These are phyloP conservation scores for Pelagophyceae sp. DNA, from an alignment of 352 stramenopile genomes.

Conservation along the genomic window DNA sequence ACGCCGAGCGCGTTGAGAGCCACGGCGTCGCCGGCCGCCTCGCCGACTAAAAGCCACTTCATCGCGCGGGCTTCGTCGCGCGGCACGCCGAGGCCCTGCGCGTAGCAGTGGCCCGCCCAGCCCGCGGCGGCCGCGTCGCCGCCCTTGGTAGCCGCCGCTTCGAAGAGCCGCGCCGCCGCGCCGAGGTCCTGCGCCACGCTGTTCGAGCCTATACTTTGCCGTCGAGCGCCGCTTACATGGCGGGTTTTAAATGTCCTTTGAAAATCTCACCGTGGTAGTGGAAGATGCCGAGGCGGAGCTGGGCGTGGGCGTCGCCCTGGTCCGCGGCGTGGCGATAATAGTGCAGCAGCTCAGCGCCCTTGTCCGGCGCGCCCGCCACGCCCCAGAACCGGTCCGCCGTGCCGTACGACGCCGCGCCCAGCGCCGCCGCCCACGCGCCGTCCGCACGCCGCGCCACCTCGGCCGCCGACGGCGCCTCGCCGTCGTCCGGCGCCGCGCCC, in stretches of 20 bases:
- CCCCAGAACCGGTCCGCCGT: constrained; percentile 52
- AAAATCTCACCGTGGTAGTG: constrained; percentile 76
- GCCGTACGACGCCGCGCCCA: constrained; percentile 33
- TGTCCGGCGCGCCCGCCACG: constrained; percentile 45
- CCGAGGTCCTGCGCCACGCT: constrained; percentile 58
- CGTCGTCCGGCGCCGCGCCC: neutral
- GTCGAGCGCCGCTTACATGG: no score
- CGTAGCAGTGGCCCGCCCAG: constrained; percentile 66
- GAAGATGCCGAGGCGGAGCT: constrained; percentile 65
- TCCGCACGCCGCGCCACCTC: neutral
- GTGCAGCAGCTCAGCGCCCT: constrained; percentile 40
- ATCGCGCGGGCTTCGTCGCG: constrained; percentile 22
- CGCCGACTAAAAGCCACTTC: constrained; percentile 47
- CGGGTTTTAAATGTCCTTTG: no score
- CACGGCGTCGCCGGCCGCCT: constrained; percentile 52
- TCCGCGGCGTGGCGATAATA: constrained; percentile 77
- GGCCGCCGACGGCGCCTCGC: neutral
- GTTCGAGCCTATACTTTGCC: no score
- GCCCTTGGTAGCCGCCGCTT: constrained; percentile 52
- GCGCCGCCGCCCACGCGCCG: neutral
- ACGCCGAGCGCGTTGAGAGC: constrained; percentile 63
- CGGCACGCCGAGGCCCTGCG: constrained; percentile 58
- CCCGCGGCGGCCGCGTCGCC: constrained; percentile 57
- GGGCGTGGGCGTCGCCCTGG: constrained; percentile 67
- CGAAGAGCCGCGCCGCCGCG: constrained; percentile 55